Evolutionary conservation across 352 stramenopile genomes (phyloP).

Genomic region (Phytophthora litchii): DNA sequence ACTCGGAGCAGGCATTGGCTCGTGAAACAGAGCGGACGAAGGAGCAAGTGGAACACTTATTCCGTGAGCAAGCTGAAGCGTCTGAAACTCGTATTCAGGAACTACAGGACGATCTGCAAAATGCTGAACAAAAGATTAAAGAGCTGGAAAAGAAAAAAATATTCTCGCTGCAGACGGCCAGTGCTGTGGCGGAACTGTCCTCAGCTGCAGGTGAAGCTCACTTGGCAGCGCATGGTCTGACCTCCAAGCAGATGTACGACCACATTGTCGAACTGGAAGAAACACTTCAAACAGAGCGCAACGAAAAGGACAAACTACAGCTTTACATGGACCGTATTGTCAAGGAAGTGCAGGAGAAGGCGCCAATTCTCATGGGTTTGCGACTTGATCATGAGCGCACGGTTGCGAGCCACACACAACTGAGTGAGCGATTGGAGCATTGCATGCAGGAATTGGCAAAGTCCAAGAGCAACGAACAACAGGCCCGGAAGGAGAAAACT

Average conservation of each 20-base stretch:
- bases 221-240: constrained; percentile 68
- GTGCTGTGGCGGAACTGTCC: constrained; percentile 64
- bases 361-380: constrained; percentile 89
- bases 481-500: constrained; percentile 65
- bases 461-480: constrained; percentile 72
- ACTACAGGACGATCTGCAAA: constrained; percentile 59
- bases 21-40: constrained; percentile 75
- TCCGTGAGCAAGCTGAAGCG: constrained; percentile 63
- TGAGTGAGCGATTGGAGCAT: constrained; percentile 71
- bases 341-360: constrained; percentile 92
- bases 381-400: constrained; percentile 91
- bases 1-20: constrained; percentile 63
- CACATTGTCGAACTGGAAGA: constrained; percentile 90
- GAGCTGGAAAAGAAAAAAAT: constrained; percentile 76
- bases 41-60: constrained; percentile 74
- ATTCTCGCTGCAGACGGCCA: constrained; percentile 52
- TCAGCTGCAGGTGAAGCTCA: constrained; percentile 65
- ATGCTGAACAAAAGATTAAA: constrained; percentile 56
- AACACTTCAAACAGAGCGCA: constrained; percentile 74
- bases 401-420: constrained; percentile 79
- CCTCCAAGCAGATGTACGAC: constrained; percentile 90
- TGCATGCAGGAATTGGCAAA: constrained; percentile 77
- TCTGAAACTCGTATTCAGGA: constrained; percentile 63
- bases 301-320: constrained; percentile 89
- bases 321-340: constrained; percentile 92